Evolutionary conservation across 257 asterid genomes (phyloP).

Genomic region (Gentiana straminea): DNA sequence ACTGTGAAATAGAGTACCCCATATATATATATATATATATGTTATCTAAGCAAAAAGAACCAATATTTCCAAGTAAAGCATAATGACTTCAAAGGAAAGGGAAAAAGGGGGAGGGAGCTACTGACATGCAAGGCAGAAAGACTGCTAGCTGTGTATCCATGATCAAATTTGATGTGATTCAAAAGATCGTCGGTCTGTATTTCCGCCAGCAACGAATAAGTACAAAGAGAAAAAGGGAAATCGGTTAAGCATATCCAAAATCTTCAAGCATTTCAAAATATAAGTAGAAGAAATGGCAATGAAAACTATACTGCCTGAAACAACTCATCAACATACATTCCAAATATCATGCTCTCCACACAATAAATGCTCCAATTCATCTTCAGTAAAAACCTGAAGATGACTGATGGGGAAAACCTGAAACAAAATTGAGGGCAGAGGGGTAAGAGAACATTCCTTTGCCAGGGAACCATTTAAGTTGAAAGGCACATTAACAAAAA

Average conservation of each 20-base stretch:
- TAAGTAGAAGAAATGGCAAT: too few species aligned
- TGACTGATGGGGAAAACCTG: slow-evolving; percentile 83
- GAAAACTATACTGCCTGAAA: background rate
- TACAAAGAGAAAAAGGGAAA: background rate
- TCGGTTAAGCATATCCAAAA: too few species aligned
- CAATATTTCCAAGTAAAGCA: background rate
- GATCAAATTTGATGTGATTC: slow-evolving; percentile 93
- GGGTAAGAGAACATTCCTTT: too few species aligned
- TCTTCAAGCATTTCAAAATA: too few species aligned
- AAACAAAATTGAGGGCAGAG: slow-evolving; percentile 3
- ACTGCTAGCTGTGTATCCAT: slow-evolving; percentile 90
- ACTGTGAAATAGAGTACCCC: slow-evolving; percentile 24
- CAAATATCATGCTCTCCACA: slow-evolving; percentile 82
- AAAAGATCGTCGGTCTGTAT: slow-evolving; percentile 60
- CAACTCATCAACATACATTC: slow-evolving; percentile 44
- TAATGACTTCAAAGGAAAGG: background rate
- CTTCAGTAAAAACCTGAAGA: slow-evolving; percentile 71
- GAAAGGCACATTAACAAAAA: too few species aligned
- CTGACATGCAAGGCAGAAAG: slow-evolving; percentile 63
- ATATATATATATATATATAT: background rate
- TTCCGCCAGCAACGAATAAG: background rate
- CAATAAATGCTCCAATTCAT: slow-evolving; percentile 70
- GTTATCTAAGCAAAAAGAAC: background rate
- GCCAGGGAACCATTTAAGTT: too few species aligned
- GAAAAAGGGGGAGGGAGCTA: slow-evolving; percentile 6